Conservation (phyloP, 2,329 filamentous ascomycete species). For the Fusarium annulatum region DNA sequence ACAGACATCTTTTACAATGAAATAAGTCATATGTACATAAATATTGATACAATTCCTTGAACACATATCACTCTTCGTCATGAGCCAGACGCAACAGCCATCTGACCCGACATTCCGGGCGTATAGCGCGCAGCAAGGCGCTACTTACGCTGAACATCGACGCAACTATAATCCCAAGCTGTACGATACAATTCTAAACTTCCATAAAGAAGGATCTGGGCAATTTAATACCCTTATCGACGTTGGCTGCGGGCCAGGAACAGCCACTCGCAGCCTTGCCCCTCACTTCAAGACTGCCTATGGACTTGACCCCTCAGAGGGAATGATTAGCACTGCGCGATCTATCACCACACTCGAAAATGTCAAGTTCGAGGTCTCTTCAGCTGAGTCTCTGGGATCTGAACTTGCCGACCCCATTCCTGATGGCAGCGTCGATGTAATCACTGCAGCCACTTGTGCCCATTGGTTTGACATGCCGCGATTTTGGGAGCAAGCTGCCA, state of each 20-base stretch:
- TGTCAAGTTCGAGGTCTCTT: background rate
- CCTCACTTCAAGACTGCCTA: background rate
- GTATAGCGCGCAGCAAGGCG: background rate
- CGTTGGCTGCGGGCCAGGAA: slow-evolving; percentile 6
- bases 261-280: background rate
- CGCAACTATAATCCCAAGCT: background rate
- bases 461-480: slow-evolving; percentile 5
- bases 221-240: background rate
- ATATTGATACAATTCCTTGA: too few species aligned
- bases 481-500: background rate
- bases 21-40: too few species aligned
- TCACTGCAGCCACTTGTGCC: background rate
- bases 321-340: background rate
- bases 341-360: background rate
- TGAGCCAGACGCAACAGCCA: background rate
- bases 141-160: background rate
- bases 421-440: background rate
- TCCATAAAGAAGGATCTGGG: background rate
- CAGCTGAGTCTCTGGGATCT: background rate
- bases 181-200: background rate
- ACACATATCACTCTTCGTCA: background rate
- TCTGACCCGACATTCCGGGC: background rate
- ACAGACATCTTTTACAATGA: background rate
- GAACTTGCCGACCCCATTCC: background rate
- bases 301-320: background rate